Evolutionary conservation across 805 yeast genomes (phyloP), one percentile per base, ranked within the genome.

Genomic region (Starmerella sp.): DNA sequence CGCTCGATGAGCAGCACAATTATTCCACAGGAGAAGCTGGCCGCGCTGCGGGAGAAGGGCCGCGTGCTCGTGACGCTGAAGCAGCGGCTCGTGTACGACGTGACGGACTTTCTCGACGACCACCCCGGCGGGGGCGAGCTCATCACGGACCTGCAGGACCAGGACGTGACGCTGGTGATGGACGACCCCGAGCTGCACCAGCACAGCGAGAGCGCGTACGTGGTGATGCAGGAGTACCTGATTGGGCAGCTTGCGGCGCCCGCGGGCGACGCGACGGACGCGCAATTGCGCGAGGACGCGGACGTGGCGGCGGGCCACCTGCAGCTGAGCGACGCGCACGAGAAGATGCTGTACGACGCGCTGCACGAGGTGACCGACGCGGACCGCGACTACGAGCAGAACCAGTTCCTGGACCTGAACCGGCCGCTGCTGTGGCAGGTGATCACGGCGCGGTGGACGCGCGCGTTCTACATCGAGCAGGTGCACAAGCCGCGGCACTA

Each of bases 401-500:
- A 93, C 74, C 78, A 84, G 67, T 93, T 93, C 69, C 74, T 93
- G 63, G 97, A 93, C 69, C 77, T 93, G 65, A 81, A 77, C 62
- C 81, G 80, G 67, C 95, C 98, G 1, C 74, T 93, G 63, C 72
- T 93, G 44, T 66, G 79, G 69, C 98, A 93, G 73, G 86, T 93
- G 47, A 71, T 88, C 54, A 75, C 78, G 57, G 81, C 89, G 43
- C 76, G 78, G 37, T 93, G 89, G 75, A 67, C 85, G 43, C 91
- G 86, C 67, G 95, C 87, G 44, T 91, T 93, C 66, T 93, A 93
- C 69, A 75, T 93, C 66, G 96, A 89, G 67, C 97, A 93, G 71
- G 93, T 93, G 44, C 98, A 93, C 70, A 82, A 97, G 71, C 98
- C 98, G 53, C 83, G 98, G 68, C 98, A 93, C 70, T 93, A 90